These are phyloP conservation scores for Yarrowia galli DNA, from an alignment of 1,139 yeast species.

Conservation along the genomic window DNA sequence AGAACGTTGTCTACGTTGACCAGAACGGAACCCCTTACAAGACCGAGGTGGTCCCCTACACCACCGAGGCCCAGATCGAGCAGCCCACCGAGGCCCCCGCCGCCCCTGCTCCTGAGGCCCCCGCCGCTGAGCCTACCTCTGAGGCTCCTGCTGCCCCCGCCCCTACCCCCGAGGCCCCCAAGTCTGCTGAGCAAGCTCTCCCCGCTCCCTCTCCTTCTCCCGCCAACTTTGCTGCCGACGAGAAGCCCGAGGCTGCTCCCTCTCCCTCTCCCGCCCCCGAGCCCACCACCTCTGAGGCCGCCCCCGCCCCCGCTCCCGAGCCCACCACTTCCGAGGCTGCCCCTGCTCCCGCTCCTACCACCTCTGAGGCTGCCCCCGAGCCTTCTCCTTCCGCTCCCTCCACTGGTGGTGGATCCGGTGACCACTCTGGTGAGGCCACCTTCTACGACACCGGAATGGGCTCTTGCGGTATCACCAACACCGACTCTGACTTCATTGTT, in stretches of 20 bases:
- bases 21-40: constrained; percentile 49
- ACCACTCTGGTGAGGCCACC: constrained; percentile 63
- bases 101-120: constrained; percentile 41
- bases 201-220: constrained; percentile 41
- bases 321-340: constrained; percentile 40
- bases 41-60: constrained; percentile 47
- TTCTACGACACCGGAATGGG: constrained; percentile 66
- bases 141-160: constrained; percentile 41
- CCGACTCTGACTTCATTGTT: constrained; percentile 59
- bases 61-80: constrained; percentile 42
- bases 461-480: constrained; percentile 63
- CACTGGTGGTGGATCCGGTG: constrained; percentile 47
- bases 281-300: constrained; percentile 41
- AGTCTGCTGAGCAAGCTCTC: constrained; percentile 41
- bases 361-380: constrained; percentile 42
- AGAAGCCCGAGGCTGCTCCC: constrained; percentile 30
- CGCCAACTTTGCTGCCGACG: constrained; percentile 34
- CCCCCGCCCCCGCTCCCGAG: constrained; percentile 38
- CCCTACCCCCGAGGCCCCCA: constrained; percentile 42
- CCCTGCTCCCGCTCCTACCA: constrained; percentile 38
- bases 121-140: constrained; percentile 41
- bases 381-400: constrained; percentile 45
- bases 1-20: constrained; percentile 51
- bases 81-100: constrained; percentile 41
- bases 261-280: constrained; percentile 37